Evolutionary conservation across 2,329 filamentous ascomycete genomes (phyloP).

Genomic region (Colletotrichum higginsianum): DNA sequence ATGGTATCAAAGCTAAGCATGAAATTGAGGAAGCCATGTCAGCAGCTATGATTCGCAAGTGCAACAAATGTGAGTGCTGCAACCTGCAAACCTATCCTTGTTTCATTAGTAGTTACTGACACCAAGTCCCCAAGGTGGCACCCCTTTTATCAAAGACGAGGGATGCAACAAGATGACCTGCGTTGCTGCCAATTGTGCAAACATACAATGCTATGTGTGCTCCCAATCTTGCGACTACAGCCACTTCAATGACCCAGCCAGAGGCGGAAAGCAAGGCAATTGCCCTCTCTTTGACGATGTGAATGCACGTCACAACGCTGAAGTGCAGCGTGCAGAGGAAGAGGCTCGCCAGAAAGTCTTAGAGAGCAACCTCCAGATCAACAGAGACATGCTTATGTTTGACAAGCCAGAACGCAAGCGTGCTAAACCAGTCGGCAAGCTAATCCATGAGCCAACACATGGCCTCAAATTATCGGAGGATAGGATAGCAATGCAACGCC

Average conservation of each 20-base stretch:
- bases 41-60: conserved; percentile 81
- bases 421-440: too few relatives aligned
- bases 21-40: conserved; percentile 89
- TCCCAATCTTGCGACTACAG: conserved; percentile 75
- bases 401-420: conserved; percentile 68
- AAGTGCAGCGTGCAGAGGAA: conserved; percentile 74
- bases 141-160: conserved; percentile 82
- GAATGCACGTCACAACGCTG: conserved; percentile 72
- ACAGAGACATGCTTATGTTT: conserved; percentile 70
- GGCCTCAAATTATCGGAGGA: too few relatives aligned
- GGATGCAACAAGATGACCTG: conserved; percentile 92
- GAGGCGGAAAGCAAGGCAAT: conserved; percentile 65
- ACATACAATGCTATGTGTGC: conserved; percentile 80
- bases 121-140: conserved; percentile 61
- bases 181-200: conserved; percentile 64
- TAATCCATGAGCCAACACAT: too few relatives aligned
- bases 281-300: conserved; percentile 79
- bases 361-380: conserved; percentile 73
- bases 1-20: conserved; percentile 73
- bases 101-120: conserved; percentile 32
- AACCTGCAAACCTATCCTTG: not conserved
- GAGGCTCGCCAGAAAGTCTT: conserved; percentile 69
- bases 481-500: too few relatives aligned
- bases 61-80: conserved; percentile 71
- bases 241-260: conserved; percentile 75